A percentile compares a stretch with the other conserved stretches of the same genome.
phyloP scores from a whole-genome alignment of 345 rosid genomes.

The Pistacia vera region DNA sequence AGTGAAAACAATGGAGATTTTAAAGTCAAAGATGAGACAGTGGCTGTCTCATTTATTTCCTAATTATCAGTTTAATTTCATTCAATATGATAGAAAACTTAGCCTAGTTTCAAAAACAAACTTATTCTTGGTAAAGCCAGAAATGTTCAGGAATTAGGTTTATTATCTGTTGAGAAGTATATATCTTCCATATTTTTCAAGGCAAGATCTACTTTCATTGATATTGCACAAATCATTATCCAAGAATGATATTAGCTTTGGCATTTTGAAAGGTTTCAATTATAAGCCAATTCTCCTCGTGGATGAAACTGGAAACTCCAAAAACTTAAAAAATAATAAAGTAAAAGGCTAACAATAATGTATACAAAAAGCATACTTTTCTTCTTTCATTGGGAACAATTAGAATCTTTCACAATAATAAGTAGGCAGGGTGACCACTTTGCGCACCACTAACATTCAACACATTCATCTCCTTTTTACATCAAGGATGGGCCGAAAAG shows the following conservation, averaged over 20 bases:
- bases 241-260: too few species aligned
- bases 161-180: too few species aligned
- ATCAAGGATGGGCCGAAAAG: constrained; percentile 69
- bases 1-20: too few species aligned
- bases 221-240: neutral
- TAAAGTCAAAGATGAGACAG: too few species aligned
- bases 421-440: constrained; percentile 53
- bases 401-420: constrained; percentile 22
- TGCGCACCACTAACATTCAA: constrained; percentile 48
- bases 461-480: neutral
- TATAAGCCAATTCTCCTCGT: neutral
- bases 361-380: constrained; percentile 12
- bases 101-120: too few species aligned
- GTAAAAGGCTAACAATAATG: constrained; percentile 1
- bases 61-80: too few species aligned
- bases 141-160: too few species aligned
- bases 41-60: too few species aligned
- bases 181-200: too few species aligned
- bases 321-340: neutral
- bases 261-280: neutral
- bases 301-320: neutral
- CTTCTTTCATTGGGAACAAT: constrained; percentile 20
- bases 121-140: too few species aligned
- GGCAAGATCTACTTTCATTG: neutral
- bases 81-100: too few species aligned